A percentile compares a stretch with the other conserved stretches of the same genome.
phyloP scores from a whole-genome alignment of 2,329 filamentous ascomycete species.

The Myrmaecium sp. region DNA sequence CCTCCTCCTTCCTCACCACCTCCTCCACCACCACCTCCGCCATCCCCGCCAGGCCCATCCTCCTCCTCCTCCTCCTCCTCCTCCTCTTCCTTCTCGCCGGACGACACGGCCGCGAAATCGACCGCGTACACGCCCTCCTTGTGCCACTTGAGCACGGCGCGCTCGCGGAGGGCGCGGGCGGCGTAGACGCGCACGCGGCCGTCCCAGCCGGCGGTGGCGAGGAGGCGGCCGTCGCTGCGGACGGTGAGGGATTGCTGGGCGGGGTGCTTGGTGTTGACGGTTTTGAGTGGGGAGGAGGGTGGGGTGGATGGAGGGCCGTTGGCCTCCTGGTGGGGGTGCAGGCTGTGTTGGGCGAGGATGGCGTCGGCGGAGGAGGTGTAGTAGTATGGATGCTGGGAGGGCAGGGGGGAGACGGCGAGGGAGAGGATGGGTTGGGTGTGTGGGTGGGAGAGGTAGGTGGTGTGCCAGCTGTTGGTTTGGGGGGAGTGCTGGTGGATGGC shows the following conservation, averaged over 20 bases:
- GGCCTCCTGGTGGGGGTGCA: constrained; percentile 14
- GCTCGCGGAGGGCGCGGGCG: constrained; percentile 60
- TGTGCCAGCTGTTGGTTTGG: constrained; percentile 24
- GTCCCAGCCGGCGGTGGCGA: constrained; percentile 92
- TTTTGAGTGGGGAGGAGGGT: constrained; percentile 22
- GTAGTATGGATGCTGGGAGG: constrained; percentile 35
- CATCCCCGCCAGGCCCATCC: constrained; percentile 1
- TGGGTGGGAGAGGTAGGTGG: constrained; percentile 45
- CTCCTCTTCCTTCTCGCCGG: neutral
- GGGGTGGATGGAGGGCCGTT: constrained; percentile 1
- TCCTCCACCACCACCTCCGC: constrained; percentile 1
- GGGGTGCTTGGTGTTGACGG: constrained; percentile 64
- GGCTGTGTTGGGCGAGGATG: constrained; percentile 59
- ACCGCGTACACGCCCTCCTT: constrained; percentile 71
- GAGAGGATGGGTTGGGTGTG: constrained; percentile 76
- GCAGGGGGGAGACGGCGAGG: constrained; percentile 18
- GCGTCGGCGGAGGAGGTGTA: constrained; percentile 74
- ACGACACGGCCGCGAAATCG: constrained; percentile 43
- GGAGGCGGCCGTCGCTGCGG: constrained; percentile 63
- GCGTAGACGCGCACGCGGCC: constrained; percentile 66
- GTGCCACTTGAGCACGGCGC: constrained; percentile 92
- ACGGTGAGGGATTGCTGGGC: constrained; percentile 72
- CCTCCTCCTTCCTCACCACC: constrained; percentile 6
- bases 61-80: constrained; percentile 1
- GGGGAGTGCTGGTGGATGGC: constrained; percentile 41